These are phyloP conservation scores for Cladosporium colombiae DNA, from an alignment of 2,329 filamentous ascomycete species.

Conservation along the genomic window DNA sequence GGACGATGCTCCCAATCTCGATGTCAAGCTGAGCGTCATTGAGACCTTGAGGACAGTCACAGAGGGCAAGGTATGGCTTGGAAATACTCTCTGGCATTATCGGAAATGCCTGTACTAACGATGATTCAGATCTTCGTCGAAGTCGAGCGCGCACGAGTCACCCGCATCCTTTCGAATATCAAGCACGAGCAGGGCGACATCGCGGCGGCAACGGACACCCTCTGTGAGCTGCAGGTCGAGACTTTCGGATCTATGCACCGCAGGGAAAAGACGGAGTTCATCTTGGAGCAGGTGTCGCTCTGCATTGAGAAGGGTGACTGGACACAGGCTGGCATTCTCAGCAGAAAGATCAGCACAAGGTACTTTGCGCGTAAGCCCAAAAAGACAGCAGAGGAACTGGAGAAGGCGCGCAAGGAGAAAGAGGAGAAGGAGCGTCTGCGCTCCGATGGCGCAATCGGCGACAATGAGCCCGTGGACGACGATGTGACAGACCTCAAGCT, in stretches of 20 bases:
- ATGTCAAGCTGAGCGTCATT: constrained; percentile 90
- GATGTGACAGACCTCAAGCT: constrained; percentile 97
- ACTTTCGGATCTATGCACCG: constrained; percentile 98
- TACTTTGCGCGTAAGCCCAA: constrained; percentile 89
- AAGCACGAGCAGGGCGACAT: constrained; percentile 95
- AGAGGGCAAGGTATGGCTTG: constrained; percentile 76
- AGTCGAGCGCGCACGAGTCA: constrained; percentile 94
- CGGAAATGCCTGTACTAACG: background rate
- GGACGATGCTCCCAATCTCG: constrained; percentile 77
- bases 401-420: constrained; percentile 84
- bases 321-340: constrained; percentile 91
- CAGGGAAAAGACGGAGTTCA: constrained; percentile 98
- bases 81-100: background rate
- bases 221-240: constrained; percentile 97
- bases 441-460: constrained; percentile 50
- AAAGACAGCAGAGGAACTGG: constrained; percentile 84
- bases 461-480: constrained; percentile 77
- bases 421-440: constrained; percentile 81
- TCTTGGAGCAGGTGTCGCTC: constrained; percentile 87
- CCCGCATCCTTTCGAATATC: constrained; percentile 92
- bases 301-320: constrained; percentile 96
- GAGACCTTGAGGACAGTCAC: constrained; percentile 95
- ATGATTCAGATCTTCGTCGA: constrained; percentile 86
- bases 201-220: constrained; percentile 83
- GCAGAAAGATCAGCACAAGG: constrained; percentile 93